Conservation (phyloP, 2,329 filamentous ascomycete species). For the Fusarium sp. region DNA sequence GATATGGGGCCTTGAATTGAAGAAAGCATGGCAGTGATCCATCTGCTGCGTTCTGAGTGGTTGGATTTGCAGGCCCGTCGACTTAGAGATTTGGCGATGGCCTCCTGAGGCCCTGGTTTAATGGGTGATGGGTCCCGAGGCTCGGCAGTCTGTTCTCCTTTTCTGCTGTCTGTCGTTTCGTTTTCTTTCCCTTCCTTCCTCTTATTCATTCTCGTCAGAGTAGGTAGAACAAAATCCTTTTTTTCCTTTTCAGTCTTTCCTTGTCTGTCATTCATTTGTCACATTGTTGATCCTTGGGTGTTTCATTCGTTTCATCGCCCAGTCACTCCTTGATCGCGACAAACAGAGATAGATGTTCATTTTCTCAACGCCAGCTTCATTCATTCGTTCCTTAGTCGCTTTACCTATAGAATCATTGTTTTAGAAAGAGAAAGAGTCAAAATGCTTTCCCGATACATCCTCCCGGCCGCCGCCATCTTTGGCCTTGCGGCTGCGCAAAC, state of each 20-base stretch:
- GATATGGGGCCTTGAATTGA: not conserved
- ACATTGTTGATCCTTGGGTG: conserved; percentile 32
- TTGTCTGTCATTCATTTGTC: conserved; percentile 33
- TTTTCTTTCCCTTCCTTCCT: conserved; percentile 1
- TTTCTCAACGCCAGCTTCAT: conserved; percentile 3
- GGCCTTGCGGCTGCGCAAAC: conserved; percentile 78
- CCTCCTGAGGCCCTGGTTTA: conserved; percentile 41
- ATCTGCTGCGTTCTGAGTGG: conserved; percentile 7
- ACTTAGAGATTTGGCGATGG: conserved; percentile 41
- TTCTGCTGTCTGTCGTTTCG: conserved; percentile 19
- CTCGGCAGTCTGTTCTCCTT: conserved; percentile 27
- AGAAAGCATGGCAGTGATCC: conserved; percentile 4
- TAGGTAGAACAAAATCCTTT: conserved; percentile 3
- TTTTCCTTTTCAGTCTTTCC: conserved; percentile 29
- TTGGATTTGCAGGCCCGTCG: conserved; percentile 30
- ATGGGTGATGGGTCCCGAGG: conserved; percentile 44
- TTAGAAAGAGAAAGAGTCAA: conserved; percentile 6
- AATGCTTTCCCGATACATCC: conserved; percentile 51
- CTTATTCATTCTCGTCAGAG: conserved; percentile 16
- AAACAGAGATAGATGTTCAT: conserved; percentile 18
- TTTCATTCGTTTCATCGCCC: conserved; percentile 37
- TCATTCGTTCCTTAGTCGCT: conserved; percentile 15
- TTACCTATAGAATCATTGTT: conserved; percentile 3
- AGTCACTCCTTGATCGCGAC: conserved; percentile 44
- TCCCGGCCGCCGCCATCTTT: conserved; percentile 57